Evolutionary conservation across 2,329 filamentous ascomycete species (phyloP), one percentile per base, ranked within the genome.

Genomic region (Trichoderma oligosporum): DNA sequence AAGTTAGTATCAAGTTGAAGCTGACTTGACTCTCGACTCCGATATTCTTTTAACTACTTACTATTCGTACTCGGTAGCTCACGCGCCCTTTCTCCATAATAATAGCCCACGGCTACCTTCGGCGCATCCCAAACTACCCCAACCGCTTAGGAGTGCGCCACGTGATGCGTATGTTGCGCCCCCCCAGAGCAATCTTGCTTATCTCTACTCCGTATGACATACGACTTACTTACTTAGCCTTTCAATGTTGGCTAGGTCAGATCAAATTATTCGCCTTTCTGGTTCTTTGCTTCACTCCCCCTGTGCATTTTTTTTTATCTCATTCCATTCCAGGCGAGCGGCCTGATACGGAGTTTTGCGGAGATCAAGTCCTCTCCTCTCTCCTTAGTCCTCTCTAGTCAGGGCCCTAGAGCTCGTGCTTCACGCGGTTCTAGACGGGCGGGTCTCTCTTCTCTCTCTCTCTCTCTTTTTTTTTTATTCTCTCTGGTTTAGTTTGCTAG

Each of bases 41-140:
- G n/a, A n/a, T n/a, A n/a, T n/a, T n/a, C n/a, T n/a, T n/a, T n/a
- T n/a, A n/a, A n/a, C n/a, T n/a, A n/a, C n/a, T n/a, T n/a, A n/a
- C n/a, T n/a, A n/a, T n/a, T n/a, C n/a, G n/a, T n/a, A n/a, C 11
- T 11, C 27, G 27, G 5, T 31, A 18, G 35, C 35, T 44, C 53
- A 56, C 48, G 46, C 42, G 25, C 44, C 42, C 18, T 25, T 22
- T 16, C 31, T 27, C n/a, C n/a, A n/a, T n/a, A n/a, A n/a, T n/a
- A n/a, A n/a, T 55, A 55, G 39, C 31, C 51, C 7, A 64, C 65
- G 48, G 64, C 62, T 67, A 66, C 61, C 47, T 57, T 62, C 65
- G 65, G 65, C 53, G 60, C 56, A 39, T 22, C 25, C 36, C 33
- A 39, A 38, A 36, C 7, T 7, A 1, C 47, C 24, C 22, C 51